Conservation (phyloP, 495 filamentous ascomycete genomes). For the Sordaria brevicollis region DNA sequence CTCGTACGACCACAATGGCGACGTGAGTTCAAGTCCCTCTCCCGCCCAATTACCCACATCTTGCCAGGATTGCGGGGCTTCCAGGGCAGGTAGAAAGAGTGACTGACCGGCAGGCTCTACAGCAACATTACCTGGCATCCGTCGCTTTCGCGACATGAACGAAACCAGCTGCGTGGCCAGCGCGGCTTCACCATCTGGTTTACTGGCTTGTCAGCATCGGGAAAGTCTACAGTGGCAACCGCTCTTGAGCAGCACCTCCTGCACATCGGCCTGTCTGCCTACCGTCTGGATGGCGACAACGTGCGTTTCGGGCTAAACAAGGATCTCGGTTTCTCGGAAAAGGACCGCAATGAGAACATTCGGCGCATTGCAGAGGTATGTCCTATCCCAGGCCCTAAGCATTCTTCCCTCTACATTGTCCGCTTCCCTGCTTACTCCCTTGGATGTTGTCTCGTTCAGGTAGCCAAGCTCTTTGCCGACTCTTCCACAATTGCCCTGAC, state of each 20-base stretch:
- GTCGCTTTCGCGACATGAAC: constrained; percentile 75
- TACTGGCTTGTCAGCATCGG: constrained; percentile 88
- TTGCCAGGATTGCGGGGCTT: not conserved
- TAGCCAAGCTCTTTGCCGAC: constrained; percentile 94
- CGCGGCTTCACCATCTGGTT: constrained; percentile 94
- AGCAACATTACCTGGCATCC: constrained; percentile 99
- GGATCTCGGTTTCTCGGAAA: constrained; percentile 88
- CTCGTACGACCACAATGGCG: constrained; percentile 4
- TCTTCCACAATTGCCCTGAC: constrained; percentile 77
- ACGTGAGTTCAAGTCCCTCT: constrained; percentile 1
- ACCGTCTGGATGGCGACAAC: constrained; percentile 96
- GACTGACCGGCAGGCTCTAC: not conserved
- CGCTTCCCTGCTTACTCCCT: not conserved
- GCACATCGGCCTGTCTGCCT: constrained; percentile 68
- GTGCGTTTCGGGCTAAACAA: constrained; percentile 96
- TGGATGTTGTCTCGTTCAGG: constrained; percentile 31
- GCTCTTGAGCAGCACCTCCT: constrained; percentile 94
- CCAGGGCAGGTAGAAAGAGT: not conserved
- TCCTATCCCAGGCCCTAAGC: not conserved
- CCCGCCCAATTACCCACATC: not conserved
- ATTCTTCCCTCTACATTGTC: not conserved
- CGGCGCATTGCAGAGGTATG: constrained; percentile 77
- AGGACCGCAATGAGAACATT: constrained; percentile 95
- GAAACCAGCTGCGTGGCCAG: constrained; percentile 69
- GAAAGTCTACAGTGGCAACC: constrained; percentile 92